A percentile compares a stretch with the other conserved stretches of the same genome.
Conservation (phyloP, 2,329 filamentous ascomycete genomes). For the Sphaerulina populicola region DNA sequence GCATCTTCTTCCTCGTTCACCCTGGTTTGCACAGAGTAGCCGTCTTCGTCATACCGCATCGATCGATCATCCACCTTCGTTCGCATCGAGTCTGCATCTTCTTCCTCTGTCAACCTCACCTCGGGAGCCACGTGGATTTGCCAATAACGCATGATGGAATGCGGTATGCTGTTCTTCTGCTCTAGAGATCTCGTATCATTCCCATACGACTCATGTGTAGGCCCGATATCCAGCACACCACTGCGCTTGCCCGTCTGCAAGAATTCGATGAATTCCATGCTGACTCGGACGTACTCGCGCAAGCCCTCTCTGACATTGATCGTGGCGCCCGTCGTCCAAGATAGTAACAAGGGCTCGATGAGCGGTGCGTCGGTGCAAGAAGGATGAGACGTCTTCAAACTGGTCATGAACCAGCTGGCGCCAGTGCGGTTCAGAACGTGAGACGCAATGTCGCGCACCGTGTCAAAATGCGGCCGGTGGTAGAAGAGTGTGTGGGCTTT, state of each 20-base stretch:
- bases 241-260: conserved; percentile 34
- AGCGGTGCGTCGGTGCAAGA: conserved; percentile 57
- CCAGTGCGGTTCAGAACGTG: conserved; percentile 38
- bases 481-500: conserved; percentile 48
- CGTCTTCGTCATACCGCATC: neutral
- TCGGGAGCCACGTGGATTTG: conserved; percentile 32
- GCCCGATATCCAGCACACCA: conserved; percentile 44
- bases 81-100: neutral
- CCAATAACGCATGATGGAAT: conserved; percentile 30
- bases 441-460: conserved; percentile 45
- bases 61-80: neutral
- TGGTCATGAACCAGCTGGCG: conserved; percentile 36
- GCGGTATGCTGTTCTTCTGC: conserved; percentile 13
- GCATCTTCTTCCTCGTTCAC: too few relatives aligned
- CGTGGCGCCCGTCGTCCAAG: conserved; percentile 52
- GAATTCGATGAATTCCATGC: conserved; percentile 49
- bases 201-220: conserved; percentile 33
- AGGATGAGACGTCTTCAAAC: conserved; percentile 43
- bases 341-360: conserved; percentile 51
- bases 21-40: too few relatives aligned
- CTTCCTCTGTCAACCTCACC: conserved; percentile 1
- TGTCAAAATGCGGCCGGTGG: conserved; percentile 54
- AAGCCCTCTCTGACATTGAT: conserved; percentile 49
- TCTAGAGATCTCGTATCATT: conserved; percentile 20
- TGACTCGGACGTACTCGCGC: conserved; percentile 51